A percentile compares a stretch with the other conserved stretches of the same genome.
Evolutionary conservation across 305 asterid species (phyloP).

Genomic region (Plantago coronopus): DNA sequence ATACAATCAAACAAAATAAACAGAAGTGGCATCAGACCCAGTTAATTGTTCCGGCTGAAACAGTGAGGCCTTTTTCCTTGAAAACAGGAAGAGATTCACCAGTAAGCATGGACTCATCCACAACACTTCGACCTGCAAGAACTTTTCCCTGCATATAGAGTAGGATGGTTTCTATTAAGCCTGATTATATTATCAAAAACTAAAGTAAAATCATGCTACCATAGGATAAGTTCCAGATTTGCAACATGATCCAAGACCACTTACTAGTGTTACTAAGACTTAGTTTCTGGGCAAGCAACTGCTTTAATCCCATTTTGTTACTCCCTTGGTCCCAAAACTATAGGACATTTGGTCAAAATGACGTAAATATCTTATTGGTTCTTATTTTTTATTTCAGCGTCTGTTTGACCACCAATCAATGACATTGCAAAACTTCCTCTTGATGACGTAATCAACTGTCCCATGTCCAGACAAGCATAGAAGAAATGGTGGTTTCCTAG

Average conservation of each 20-base stretch:
- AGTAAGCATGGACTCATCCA: conserved; percentile 98
- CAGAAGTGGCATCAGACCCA: conserved; percentile 61
- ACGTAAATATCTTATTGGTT: too few species aligned
- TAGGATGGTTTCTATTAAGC: conserved; percentile 27
- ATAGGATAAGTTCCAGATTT: conserved; percentile 13
- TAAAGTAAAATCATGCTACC: conserved; percentile 2
- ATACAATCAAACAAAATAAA: too few species aligned
- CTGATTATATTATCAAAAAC: conserved; percentile 20
- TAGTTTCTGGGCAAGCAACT: too few species aligned
- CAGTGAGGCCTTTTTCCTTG: conserved; percentile 72
- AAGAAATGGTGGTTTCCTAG: too few species aligned
- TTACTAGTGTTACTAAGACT: neutral
- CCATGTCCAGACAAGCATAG: too few species aligned
- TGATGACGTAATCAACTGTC: too few species aligned
- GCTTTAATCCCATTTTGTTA: too few species aligned
- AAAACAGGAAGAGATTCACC: conserved; percentile 98
- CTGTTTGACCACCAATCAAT: too few species aligned
- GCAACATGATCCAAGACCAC: conserved; percentile 1
- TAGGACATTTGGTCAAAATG: too few species aligned
- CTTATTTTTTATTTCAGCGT: too few species aligned
- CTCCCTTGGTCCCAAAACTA: too few species aligned
- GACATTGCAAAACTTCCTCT: too few species aligned
- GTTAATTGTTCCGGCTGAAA: conserved; percentile 95
- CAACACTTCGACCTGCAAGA: conserved; percentile 95
- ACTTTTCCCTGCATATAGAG: conserved; percentile 71